A percentile compares a stretch with the other conserved stretches of the same genome.
Evolutionary conservation across 73 alveolate species (phyloP).

Genomic region (Tetrahymena borealis): DNA sequence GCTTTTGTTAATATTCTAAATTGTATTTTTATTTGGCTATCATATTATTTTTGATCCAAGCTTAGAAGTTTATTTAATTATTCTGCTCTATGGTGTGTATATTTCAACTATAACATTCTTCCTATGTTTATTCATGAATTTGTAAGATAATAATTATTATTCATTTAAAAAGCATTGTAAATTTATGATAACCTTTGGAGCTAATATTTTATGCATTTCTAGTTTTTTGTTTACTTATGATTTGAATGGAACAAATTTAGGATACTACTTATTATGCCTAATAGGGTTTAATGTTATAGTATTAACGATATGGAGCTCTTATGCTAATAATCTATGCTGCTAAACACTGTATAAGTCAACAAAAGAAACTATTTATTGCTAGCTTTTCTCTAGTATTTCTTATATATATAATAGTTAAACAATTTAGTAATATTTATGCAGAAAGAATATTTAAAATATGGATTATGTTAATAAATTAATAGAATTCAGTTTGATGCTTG

Average conservation of each 20-base stretch:
- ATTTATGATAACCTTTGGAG: background rate
- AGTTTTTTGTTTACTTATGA: background rate
- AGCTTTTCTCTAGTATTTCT: background rate
- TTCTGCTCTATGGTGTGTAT: background rate
- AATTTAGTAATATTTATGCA: background rate
- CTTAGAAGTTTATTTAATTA: background rate
- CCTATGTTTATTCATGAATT: background rate
- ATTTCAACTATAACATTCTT: background rate
- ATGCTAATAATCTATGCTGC: background rate
- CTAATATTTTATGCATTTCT: background rate
- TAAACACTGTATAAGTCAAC: background rate
- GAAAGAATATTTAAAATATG: background rate
- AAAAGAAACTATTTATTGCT: background rate
- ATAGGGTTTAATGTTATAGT: background rate
- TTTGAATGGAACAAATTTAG: background rate
- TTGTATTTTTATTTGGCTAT: background rate
- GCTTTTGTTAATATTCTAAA: background rate
- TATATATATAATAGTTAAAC: background rate
- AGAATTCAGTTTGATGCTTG: too few species aligned
- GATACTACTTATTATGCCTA: background rate
- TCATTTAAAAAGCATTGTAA: background rate
- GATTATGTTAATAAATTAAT: too few species aligned
- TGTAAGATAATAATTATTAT: background rate
- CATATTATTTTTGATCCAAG: background rate
- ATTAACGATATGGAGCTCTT: background rate